phyloP scores from a whole-genome alignment of 331 rosid species.

The Dryas integrifolia region DNA sequence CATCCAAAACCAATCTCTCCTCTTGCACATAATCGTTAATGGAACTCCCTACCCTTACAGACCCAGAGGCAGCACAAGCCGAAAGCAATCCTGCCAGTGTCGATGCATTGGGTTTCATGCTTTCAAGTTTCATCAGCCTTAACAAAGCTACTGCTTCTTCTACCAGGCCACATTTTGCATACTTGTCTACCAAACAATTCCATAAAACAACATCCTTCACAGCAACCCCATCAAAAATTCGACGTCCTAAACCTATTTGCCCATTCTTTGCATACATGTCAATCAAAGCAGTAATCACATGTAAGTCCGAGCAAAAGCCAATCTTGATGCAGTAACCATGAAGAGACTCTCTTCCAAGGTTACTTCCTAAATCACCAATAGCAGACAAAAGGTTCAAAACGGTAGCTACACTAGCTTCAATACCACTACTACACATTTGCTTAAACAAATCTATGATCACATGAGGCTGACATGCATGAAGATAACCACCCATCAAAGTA shows the following conservation, averaged over 20 bases:
- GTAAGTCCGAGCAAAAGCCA: slow-evolving; percentile 40
- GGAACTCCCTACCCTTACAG: slow-evolving; percentile 33
- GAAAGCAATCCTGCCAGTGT: slow-evolving; percentile 62
- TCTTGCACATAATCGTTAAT: slow-evolving; percentile 41
- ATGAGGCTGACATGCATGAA: slow-evolving; percentile 39
- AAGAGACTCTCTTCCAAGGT: slow-evolving; percentile 37
- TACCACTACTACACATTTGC: slow-evolving; percentile 39
- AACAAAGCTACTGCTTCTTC: slow-evolving; percentile 47
- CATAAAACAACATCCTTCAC: slow-evolving; percentile 60
- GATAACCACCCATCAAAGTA: slow-evolving; percentile 62
- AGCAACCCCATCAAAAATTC: slow-evolving; percentile 43
- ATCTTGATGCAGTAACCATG: slow-evolving; percentile 50
- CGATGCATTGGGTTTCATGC: slow-evolving; percentile 53
- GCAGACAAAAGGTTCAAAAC: slow-evolving; percentile 52
- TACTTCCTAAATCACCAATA: slow-evolving; percentile 37
- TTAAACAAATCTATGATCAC: slow-evolving; percentile 45
- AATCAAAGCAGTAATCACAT: slow-evolving; percentile 51
- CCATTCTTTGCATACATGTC: slow-evolving; percentile 57
- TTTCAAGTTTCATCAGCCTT: slow-evolving; percentile 44
- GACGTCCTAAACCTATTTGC: slow-evolving; percentile 30
- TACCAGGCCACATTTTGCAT: slow-evolving; percentile 48
- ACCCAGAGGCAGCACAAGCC: slow-evolving; percentile 51
- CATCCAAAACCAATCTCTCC: slow-evolving; percentile 46
- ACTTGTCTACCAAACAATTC: slow-evolving; percentile 61
- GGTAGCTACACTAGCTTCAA: slow-evolving; percentile 43